These are phyloP conservation scores for Boletus hoseneyae DNA, from an alignment of 1,284 basidiomycete species.

Conservation along the genomic window DNA sequence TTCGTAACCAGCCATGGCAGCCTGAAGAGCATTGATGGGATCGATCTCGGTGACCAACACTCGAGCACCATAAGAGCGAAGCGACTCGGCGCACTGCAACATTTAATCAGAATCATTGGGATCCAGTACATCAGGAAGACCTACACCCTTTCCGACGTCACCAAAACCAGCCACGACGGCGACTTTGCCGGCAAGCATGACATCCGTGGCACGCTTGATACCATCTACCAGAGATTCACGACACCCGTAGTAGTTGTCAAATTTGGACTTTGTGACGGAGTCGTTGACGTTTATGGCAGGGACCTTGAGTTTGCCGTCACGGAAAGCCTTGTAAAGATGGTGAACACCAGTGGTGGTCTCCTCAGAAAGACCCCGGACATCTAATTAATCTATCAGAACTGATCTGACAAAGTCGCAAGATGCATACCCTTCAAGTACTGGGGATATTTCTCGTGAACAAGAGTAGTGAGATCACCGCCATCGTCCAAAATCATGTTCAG, in stretches of 20 bases:
- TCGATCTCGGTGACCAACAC: conserved; percentile 98
- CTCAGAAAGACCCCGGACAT: conserved; percentile 92
- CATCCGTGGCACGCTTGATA: conserved; percentile 99
- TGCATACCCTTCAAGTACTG: conserved; percentile 73
- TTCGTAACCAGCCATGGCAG: conserved; percentile 99
- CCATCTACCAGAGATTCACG: conserved; percentile 99
- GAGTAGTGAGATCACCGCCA: conserved; percentile 93
- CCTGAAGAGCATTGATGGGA: conserved; percentile 99
- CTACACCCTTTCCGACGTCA: conserved; percentile 97
- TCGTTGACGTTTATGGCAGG: conserved; percentile 99
- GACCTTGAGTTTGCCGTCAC: conserved; percentile 93
- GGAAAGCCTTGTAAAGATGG: conserved; percentile 97
- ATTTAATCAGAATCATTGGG: conserved; percentile 9
- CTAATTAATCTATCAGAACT: conserved; percentile 37
- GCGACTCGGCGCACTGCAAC: conserved; percentile 92
- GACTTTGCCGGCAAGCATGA: conserved; percentile 99
- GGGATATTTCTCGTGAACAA: conserved; percentile 96
- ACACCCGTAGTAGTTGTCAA: conserved; percentile 96
- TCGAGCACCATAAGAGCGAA: conserved; percentile 94
- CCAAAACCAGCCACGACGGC: conserved; percentile 98
- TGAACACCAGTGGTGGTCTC: conserved; percentile 99
- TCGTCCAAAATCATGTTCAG: conserved; percentile 99
- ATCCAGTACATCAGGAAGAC: not conserved
- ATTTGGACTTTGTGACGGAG: conserved; percentile 99
- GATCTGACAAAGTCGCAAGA: not conserved